phyloP scores from a whole-genome alignment of 1,139 yeast genomes.

The Eremothecium cymbalariae region DNA sequence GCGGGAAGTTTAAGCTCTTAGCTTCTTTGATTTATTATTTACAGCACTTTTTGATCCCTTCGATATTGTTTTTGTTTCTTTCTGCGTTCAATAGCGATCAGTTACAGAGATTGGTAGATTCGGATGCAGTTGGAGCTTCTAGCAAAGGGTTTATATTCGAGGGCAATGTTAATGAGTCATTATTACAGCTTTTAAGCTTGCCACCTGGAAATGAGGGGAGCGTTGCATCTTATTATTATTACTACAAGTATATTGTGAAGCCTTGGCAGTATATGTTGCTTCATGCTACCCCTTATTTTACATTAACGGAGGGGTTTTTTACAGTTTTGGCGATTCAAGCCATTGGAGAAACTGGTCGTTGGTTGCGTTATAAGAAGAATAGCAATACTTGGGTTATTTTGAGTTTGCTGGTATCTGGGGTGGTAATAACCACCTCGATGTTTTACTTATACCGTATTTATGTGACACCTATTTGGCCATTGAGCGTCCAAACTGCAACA shows the following conservation, averaged over 20 bases:
- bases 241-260: slow-evolving; percentile 36
- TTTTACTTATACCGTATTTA: slow-evolving; percentile 80
- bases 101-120: slow-evolving; percentile 12
- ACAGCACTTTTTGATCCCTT: slow-evolving; percentile 79
- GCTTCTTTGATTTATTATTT: slow-evolving; percentile 45
- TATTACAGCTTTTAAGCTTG: slow-evolving; percentile 18
- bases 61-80: slow-evolving; percentile 53
- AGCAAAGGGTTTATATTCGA: slow-evolving; percentile 7
- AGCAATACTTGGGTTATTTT: slow-evolving; percentile 70
- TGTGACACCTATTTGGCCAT: slow-evolving; percentile 55
- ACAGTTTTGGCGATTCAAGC: slow-evolving; percentile 84
- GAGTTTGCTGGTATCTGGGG: slow-evolving; percentile 65
- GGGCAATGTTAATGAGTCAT: slow-evolving; percentile 23
- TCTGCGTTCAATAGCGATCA: slow-evolving; percentile 40
- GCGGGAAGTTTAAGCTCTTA: slow-evolving; percentile 42
- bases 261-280: slow-evolving; percentile 66
- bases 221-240: slow-evolving; percentile 22
- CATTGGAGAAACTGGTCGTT: slow-evolving; percentile 70
- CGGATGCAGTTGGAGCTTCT: not conserved
- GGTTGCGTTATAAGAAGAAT: slow-evolving; percentile 40
- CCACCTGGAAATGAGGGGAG: not conserved
- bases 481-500: slow-evolving; percentile 70
- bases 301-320: slow-evolving; percentile 88
- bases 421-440: slow-evolving; percentile 63
- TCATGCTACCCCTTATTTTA: slow-evolving; percentile 81